Percentiles rank a stretch among this genome's conserved stretches.
These are phyloP conservation scores for Arthrobotrys sinensis DNA, from an alignment of 2,329 filamentous ascomycete species.

Conservation along the genomic window DNA sequence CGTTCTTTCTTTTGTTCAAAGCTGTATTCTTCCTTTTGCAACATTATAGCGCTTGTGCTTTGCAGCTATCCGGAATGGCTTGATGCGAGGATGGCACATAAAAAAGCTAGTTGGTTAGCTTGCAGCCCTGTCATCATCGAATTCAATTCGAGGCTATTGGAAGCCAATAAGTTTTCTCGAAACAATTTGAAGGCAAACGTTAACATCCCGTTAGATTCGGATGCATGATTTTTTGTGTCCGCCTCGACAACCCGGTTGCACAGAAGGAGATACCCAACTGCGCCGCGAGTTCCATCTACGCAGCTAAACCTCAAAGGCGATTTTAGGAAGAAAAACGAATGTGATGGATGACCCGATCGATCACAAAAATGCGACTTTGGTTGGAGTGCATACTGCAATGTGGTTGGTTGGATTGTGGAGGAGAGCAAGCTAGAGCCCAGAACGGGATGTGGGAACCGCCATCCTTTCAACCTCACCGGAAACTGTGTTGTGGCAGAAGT, in stretches of 20 bases:
- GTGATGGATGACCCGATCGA: conserved; percentile 22
- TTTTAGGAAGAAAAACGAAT: conserved; percentile 6
- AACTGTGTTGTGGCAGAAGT: conserved; percentile 29
- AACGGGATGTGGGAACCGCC: conserved; percentile 35
- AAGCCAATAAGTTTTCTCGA: conserved; percentile 50
- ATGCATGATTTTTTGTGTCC: conserved; percentile 33
- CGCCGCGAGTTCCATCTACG: conserved; percentile 24
- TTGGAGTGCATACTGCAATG: conserved; percentile 30
- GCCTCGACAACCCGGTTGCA: conserved; percentile 48
- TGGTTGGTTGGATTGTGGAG: conserved; percentile 21
- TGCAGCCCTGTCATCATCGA: conserved; percentile 30
- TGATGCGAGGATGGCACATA: conserved; percentile 7
- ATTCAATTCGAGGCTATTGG: conserved; percentile 21
- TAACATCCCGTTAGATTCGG: conserved; percentile 46
- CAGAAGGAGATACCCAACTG: conserved; percentile 45
- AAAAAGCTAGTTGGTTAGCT: conserved; percentile 1
- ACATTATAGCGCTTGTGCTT: conserved; percentile 34
- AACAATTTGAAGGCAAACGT: conserved; percentile 45
- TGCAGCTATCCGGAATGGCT: conserved; percentile 30
- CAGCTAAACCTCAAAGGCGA: conserved; percentile 26
- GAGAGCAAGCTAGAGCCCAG: conserved; percentile 10
- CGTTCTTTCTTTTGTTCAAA: conserved; percentile 19
- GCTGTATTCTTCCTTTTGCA: conserved; percentile 15
- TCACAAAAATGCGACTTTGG: conserved; percentile 33
- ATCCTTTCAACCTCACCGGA: conserved; percentile 26